Percentiles rank a stretch among this genome's conserved stretches.
These are phyloP conservation scores for Colletotrichum sp. DNA, from an alignment of 2,329 filamentous ascomycete genomes.

Conservation along the genomic window DNA sequence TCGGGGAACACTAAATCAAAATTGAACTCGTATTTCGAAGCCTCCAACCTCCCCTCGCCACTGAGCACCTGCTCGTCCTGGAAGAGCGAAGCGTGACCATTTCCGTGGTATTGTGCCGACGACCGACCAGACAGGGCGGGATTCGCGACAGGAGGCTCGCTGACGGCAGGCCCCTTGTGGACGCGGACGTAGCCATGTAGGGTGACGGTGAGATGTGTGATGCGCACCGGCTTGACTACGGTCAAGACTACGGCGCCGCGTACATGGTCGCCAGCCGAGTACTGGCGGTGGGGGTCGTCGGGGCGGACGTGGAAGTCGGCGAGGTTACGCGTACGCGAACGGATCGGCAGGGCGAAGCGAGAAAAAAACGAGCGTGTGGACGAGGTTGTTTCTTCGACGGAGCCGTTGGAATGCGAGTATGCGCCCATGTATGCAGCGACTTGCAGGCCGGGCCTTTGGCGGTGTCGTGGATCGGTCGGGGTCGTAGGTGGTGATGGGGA, in stretches of 20 bases:
- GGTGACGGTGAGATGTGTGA: slow-evolving; percentile 81
- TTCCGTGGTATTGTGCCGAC: slow-evolving; percentile 67
- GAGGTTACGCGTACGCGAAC: slow-evolving; percentile 64
- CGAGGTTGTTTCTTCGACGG: slow-evolving; percentile 43
- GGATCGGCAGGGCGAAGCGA: slow-evolving; percentile 56
- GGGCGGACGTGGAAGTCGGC: slow-evolving; percentile 80
- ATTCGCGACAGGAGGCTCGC: slow-evolving; percentile 52
- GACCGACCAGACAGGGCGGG: slow-evolving; percentile 42
- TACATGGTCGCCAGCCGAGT: slow-evolving; percentile 76
- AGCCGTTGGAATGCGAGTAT: slow-evolving; percentile 43
- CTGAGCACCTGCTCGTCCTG: slow-evolving; percentile 83
- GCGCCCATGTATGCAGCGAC: slow-evolving; percentile 49
- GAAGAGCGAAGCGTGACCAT: slow-evolving; percentile 81
- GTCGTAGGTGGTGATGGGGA: not conserved
- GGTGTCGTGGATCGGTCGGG: slow-evolving; percentile 10
- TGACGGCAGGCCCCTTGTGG: slow-evolving; percentile 70
- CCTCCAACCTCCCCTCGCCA: slow-evolving; percentile 76
- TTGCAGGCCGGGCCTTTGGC: slow-evolving; percentile 20
- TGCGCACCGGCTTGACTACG: slow-evolving; percentile 74
- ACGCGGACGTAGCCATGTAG: slow-evolving; percentile 82
- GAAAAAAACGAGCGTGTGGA: slow-evolving; percentile 53
- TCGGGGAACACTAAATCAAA: slow-evolving; percentile 75
- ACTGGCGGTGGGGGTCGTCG: slow-evolving; percentile 79
- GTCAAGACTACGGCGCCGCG: slow-evolving; percentile 75
- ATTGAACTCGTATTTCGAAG: slow-evolving; percentile 80